Percentiles rank a stretch among this genome's conserved stretches.
These are phyloP conservation scores for Cornus florida DNA, from an alignment of 148 eudicot genomes.

Conservation along the genomic window DNA sequence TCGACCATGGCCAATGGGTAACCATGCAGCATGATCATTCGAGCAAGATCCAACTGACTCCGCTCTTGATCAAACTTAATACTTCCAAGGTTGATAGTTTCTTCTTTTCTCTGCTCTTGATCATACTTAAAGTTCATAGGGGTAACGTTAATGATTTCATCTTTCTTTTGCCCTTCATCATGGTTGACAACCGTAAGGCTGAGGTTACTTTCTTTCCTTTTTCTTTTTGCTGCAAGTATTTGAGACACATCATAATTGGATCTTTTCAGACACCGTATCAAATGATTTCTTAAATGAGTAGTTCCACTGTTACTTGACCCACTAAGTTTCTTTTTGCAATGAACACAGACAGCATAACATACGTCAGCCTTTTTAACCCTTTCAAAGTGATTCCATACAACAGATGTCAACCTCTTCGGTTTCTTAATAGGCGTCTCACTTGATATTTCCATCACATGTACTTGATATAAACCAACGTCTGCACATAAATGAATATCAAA, in stretches of 20 bases:
- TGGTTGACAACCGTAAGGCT: conserved; percentile 41
- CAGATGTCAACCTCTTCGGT: conserved; percentile 90
- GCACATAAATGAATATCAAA: conserved; percentile 21
- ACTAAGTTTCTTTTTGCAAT: conserved; percentile 90
- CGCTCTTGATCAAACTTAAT: conserved; percentile 85
- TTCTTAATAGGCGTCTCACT: conserved; percentile 75
- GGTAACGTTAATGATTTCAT: conserved; percentile 50
- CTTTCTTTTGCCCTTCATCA: conserved; percentile 64
- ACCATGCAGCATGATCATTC: conserved; percentile 93
- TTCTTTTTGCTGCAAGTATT: conserved; percentile 74
- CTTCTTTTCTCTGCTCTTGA: conserved; percentile 71
- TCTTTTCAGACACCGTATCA: conserved; percentile 88
- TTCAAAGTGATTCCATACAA: conserved; percentile 98
- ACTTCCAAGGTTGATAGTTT: conserved; percentile 52
- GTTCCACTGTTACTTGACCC: conserved; percentile 99
- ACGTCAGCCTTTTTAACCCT: conserved; percentile 83
- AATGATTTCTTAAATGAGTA: conserved; percentile 93
- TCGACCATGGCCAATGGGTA: conserved; percentile 92
- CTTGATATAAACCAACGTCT: conserved; percentile 27
- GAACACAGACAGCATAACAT: conserved; percentile 88
- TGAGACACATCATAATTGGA: conserved; percentile 91
- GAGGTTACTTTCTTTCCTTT: conserved; percentile 60
- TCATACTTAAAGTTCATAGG: conserved; percentile 62
- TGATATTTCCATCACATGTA: conserved; percentile 68
- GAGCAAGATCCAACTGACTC: conserved; percentile 82